Percentiles rank a stretch among this genome's conserved stretches.
phyloP scores from a whole-genome alignment of 2,329 filamentous ascomycete genomes.

The Sclerotinia borealis region DNA sequence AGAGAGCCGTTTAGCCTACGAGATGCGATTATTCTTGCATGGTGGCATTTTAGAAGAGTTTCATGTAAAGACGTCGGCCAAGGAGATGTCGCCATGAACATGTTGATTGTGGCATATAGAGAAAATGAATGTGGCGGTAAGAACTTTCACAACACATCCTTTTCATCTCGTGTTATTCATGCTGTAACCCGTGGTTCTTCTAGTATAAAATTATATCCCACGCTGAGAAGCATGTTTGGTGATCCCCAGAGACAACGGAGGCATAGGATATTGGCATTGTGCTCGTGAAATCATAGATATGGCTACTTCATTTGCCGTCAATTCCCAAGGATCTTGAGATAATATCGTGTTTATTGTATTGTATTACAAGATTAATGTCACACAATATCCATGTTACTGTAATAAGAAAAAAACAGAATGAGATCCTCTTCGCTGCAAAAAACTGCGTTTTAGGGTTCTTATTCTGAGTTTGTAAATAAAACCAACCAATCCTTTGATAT shows the following conservation, averaged over 20 bases:
- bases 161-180: slow-evolving; percentile 5
- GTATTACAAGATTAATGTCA: neutral
- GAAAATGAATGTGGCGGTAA: neutral
- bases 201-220: neutral
- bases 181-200: neutral
- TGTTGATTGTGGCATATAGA: neutral
- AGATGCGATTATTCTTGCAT: neutral
- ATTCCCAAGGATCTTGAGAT: neutral
- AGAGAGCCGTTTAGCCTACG: neutral
- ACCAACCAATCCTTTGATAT: no score
- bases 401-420: neutral
- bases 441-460: no score
- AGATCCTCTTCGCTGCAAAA: neutral
- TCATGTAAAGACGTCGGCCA: neutral
- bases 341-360: neutral
- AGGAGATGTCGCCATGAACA: neutral
- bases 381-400: neutral
- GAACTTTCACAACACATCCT: neutral
- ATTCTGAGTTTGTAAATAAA: no score
- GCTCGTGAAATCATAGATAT: neutral
- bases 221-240: neutral
- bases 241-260: neutral
- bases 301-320: neutral
- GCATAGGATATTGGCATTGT: neutral
- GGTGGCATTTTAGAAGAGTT: neutral